Percentiles rank a stretch among this genome's conserved stretches.
These are phyloP conservation scores for Leucosporidium creatinivorum DNA, from an alignment of 768 basidiomycete genomes.

Conservation along the genomic window DNA sequence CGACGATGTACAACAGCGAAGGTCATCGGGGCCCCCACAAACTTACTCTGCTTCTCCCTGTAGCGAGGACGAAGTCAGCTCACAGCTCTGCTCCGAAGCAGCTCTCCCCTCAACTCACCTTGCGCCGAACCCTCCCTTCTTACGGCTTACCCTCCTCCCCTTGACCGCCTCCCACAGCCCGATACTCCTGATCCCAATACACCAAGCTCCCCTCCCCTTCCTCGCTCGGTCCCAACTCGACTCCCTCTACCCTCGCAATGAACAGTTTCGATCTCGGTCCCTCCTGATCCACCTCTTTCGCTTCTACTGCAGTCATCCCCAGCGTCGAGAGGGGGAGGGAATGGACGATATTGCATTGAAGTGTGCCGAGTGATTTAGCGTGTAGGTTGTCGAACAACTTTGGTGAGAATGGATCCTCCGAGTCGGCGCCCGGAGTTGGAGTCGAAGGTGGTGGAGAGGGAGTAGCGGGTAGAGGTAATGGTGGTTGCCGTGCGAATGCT, in stretches of 20 bases:
- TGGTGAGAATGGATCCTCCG: constrained; percentile 43
- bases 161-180: background rate
- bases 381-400: constrained; percentile 32
- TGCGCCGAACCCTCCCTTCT: too few relatives aligned
- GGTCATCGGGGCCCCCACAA: too few relatives aligned
- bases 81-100: too few relatives aligned
- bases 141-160: background rate
- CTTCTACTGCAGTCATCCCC: constrained; percentile 23
- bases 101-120: too few relatives aligned
- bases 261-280: constrained; percentile 61
- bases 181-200: constrained; percentile 22
- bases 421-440: constrained; percentile 47
- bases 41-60: too few relatives aligned
- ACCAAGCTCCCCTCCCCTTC: constrained; percentile 29
- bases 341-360: constrained; percentile 63
- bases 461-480: constrained; percentile 35
- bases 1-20: too few relatives aligned
- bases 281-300: constrained; percentile 16
- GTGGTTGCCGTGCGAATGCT: constrained; percentile 58
- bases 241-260: constrained; percentile 62
- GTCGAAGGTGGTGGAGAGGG: constrained; percentile 40
- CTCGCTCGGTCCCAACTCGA: constrained; percentile 6
- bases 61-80: too few relatives aligned
- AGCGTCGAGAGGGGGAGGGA: constrained; percentile 58
- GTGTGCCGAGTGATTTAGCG: constrained; percentile 54